Conservation (phyloP, 2,329 filamentous ascomycete genomes). For the Amylocarpus encephaloides region DNA sequence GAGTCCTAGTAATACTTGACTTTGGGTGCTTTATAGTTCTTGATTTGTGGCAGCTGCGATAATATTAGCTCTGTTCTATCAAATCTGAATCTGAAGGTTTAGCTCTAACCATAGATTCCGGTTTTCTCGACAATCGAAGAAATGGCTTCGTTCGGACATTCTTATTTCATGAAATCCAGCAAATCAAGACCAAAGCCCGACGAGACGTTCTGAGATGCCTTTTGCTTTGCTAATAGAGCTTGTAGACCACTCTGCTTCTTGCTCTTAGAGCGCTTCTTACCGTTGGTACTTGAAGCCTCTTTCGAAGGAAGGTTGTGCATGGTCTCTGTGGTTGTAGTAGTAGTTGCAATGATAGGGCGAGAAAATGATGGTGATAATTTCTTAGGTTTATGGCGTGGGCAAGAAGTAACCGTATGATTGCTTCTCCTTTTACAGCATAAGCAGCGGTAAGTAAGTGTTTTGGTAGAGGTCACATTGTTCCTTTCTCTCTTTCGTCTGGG, state of each 20-base stretch:
- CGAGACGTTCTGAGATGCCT: conserved; percentile 13
- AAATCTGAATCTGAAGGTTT: no score
- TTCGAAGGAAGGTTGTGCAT: conserved; percentile 17
- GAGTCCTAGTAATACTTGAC: background rate
- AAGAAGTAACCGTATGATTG: conserved; percentile 13
- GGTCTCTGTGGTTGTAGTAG: background rate
- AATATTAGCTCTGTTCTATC: background rate
- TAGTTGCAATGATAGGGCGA: background rate
- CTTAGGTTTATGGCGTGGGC: background rate
- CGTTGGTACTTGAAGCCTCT: conserved; percentile 46
- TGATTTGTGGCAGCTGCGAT: background rate
- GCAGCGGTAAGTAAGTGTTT: conserved; percentile 27
- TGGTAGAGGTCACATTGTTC: conserved; percentile 5
- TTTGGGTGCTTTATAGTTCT: background rate
- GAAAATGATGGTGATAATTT: background rate
- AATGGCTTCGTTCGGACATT: conserved; percentile 11
- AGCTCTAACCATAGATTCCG: background rate
- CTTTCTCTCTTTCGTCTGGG: conserved; percentile 3
- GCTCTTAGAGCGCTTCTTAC: conserved; percentile 59
- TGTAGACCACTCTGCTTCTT: conserved; percentile 58
- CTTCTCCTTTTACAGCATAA: conserved; percentile 24
- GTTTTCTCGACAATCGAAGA: background rate
- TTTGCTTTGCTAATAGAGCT: conserved; percentile 44
- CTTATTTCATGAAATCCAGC: conserved; percentile 36
- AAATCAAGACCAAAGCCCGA: conserved; percentile 32